phyloP scores from a whole-genome alignment of 2,329 filamentous ascomycete genomes.

The Fusarium stilboides region DNA sequence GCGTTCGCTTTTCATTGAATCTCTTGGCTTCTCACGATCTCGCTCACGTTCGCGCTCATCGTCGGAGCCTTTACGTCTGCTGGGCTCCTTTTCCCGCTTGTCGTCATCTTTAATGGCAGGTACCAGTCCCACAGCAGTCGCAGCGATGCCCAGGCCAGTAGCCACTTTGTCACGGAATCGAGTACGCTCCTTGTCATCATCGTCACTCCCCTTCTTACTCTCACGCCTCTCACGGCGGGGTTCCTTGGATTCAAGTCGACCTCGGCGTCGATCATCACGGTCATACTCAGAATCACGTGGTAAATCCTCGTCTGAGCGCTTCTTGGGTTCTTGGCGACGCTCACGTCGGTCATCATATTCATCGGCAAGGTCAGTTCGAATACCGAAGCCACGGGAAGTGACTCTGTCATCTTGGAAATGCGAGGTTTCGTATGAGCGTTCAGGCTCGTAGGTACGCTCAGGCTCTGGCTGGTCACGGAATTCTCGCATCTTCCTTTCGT shows the following conservation, averaged over 20 bases:
- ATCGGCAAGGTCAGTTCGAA: slow-evolving; percentile 60
- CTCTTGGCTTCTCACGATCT: slow-evolving; percentile 42
- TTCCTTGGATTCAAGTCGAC: slow-evolving; percentile 47
- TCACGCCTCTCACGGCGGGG: slow-evolving; percentile 52
- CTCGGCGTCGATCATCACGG: slow-evolving; percentile 50
- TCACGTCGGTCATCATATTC: slow-evolving; percentile 62
- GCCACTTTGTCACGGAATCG: slow-evolving; percentile 65
- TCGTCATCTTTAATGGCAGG: slow-evolving; percentile 58
- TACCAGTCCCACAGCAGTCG: slow-evolving; percentile 63
- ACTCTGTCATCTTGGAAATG: slow-evolving; percentile 65
- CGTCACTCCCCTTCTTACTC: slow-evolving; percentile 51
- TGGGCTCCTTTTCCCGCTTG: slow-evolving; percentile 54
- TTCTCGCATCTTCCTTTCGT: slow-evolving; percentile 62
- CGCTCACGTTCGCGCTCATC: slow-evolving; percentile 51
- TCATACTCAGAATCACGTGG: slow-evolving; percentile 50
- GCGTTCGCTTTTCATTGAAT: slow-evolving; percentile 40
- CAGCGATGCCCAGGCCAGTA: slow-evolving; percentile 64
- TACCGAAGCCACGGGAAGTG: slow-evolving; percentile 65
- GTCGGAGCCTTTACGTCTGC: slow-evolving; percentile 52
- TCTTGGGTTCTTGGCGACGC: slow-evolving; percentile 53
- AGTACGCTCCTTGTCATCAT: slow-evolving; percentile 59
- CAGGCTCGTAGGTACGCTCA: slow-evolving; percentile 47
- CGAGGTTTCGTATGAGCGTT: slow-evolving; percentile 49
- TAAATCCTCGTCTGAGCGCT: slow-evolving; percentile 53
- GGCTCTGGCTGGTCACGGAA: slow-evolving; percentile 59